A percentile compares a stretch with the other conserved stretches of the same genome.
Evolutionary conservation across 345 rosid species (phyloP).

Genomic region (Carallia brachiata): DNA sequence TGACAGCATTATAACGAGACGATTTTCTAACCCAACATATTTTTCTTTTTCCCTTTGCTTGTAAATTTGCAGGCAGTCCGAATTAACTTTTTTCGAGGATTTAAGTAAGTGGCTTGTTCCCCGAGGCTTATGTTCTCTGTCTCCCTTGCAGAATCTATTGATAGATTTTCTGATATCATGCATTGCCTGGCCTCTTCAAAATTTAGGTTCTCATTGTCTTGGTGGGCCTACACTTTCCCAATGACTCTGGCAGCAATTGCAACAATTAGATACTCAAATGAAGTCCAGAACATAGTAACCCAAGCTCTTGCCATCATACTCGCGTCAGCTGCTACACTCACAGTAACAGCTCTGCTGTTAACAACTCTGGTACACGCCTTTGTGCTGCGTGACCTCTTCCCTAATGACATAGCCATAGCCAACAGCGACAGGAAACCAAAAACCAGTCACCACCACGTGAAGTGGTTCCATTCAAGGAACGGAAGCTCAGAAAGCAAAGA

Average conservation of each 20-base stretch:
- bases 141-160: background rate
- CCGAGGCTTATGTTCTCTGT: background rate
- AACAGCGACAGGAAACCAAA: slow-evolving; percentile 56
- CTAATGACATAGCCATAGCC: slow-evolving; percentile 77
- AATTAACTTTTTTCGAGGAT: slow-evolving; percentile 72
- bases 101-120: slow-evolving; percentile 43
- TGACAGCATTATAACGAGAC: background rate
- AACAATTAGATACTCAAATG: slow-evolving; percentile 56
- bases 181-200: slow-evolving; percentile 1
- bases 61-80: slow-evolving; percentile 66
- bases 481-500: slow-evolving; percentile 48
- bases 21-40: background rate
- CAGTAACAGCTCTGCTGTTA: slow-evolving; percentile 47
- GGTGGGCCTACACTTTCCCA: slow-evolving; percentile 97
- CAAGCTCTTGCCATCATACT: slow-evolving; percentile 41
- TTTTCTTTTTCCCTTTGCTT: background rate
- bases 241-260: slow-evolving; percentile 68
- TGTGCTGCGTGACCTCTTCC: slow-evolving; percentile 38
- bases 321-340: slow-evolving; percentile 46
- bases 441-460: slow-evolving; percentile 24
- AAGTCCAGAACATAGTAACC: slow-evolving; percentile 44
- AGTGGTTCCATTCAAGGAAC: slow-evolving; percentile 46
- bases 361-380: slow-evolving; percentile 46
- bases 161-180: background rate
- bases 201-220: slow-evolving; percentile 73